phyloP scores from a whole-genome alignment of 805 yeast species.

The Wickerhamomyces xylosicus region DNA sequence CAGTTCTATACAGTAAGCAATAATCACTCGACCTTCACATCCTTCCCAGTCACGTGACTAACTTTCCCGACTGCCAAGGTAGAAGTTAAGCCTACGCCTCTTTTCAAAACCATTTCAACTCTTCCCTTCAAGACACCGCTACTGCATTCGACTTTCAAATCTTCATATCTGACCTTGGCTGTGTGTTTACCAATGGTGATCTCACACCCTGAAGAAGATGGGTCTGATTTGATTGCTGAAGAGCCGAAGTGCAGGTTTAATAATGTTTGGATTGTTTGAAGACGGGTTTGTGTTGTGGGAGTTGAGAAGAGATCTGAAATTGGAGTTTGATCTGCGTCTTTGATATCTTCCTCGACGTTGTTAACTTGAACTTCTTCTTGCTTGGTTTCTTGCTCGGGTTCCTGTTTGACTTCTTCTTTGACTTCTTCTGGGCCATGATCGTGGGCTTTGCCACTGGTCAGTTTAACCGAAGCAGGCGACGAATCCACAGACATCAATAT shows the following conservation, averaged over 20 bases:
- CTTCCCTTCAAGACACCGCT: slow-evolving; percentile 74
- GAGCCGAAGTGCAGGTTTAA: slow-evolving; percentile 86
- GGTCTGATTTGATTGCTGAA: slow-evolving; percentile 36
- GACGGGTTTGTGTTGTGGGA: slow-evolving; percentile 26
- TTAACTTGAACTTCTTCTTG: too few relatives aligned
- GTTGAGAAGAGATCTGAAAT: slow-evolving; percentile 20
- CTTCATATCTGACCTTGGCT: slow-evolving; percentile 58
- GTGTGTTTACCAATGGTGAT: slow-evolving; percentile 66
- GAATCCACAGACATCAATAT: slow-evolving; percentile 87
- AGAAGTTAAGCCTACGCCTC: slow-evolving; percentile 75
- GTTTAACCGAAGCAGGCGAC: slow-evolving; percentile 88
- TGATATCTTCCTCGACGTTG: background rate
- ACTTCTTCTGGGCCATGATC: slow-evolving; percentile 20
- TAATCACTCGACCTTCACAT: too few relatives aligned
- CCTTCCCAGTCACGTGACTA: too few relatives aligned
- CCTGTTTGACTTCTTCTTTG: slow-evolving; percentile 1
- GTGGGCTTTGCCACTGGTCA: slow-evolving; percentile 52
- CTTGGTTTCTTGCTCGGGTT: too few relatives aligned
- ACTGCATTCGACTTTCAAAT: slow-evolving; percentile 59
- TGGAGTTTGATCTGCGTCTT: background rate
- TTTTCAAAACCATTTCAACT: slow-evolving; percentile 65
- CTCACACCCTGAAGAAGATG: slow-evolving; percentile 36
- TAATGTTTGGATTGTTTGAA: slow-evolving; percentile 48
- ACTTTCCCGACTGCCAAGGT: slow-evolving; percentile 48
- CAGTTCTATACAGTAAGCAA: background rate